phyloP scores from a whole-genome alignment of 2,329 filamentous ascomycete genomes.

The Venturia pyrina region DNA sequence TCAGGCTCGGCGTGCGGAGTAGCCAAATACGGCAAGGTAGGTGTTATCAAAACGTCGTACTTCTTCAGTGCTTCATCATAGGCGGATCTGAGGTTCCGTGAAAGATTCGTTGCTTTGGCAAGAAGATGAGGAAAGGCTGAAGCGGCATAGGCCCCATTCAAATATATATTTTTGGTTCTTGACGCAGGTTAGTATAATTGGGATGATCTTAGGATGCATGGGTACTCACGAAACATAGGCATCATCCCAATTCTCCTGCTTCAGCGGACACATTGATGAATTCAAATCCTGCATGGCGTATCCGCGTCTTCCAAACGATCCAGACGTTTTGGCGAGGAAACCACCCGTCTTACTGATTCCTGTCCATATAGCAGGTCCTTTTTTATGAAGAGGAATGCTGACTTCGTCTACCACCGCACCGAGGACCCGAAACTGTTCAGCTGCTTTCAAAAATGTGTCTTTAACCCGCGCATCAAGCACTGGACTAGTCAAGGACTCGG shows the following conservation, averaged over 20 bases:
- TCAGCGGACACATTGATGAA: slow-evolving; percentile 36
- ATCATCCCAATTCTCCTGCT: slow-evolving; percentile 39
- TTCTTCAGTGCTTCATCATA: slow-evolving; percentile 33
- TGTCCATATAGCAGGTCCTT: slow-evolving; percentile 43
- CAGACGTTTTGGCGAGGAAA: slow-evolving; percentile 33
- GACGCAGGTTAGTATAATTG: background rate
- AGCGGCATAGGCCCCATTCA: slow-evolving; percentile 41
- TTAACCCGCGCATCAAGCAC: slow-evolving; percentile 32
- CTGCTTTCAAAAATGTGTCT: slow-evolving; percentile 33
- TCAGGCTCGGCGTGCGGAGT: slow-evolving; percentile 32
- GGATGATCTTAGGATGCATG: too few species aligned
- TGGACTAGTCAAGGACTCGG: slow-evolving; percentile 20
- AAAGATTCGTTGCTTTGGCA: slow-evolving; percentile 41
- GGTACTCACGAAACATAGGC: slow-evolving; percentile 32
- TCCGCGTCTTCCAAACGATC: slow-evolving; percentile 35
- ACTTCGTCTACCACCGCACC: slow-evolving; percentile 43
- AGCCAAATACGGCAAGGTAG: slow-evolving; percentile 39
- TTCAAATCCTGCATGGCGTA: slow-evolving; percentile 44
- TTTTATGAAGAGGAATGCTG: slow-evolving; percentile 39
- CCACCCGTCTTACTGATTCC: slow-evolving; percentile 31
- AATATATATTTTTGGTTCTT: slow-evolving; percentile 45
- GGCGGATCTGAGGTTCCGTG: slow-evolving; percentile 35
- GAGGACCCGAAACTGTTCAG: slow-evolving; percentile 31
- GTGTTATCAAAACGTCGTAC: slow-evolving; percentile 39
- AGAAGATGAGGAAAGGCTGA: slow-evolving; percentile 37